Evolutionary conservation across 129 eudicot genomes (phyloP).

Genomic region (Flaveria ramosissima): DNA sequence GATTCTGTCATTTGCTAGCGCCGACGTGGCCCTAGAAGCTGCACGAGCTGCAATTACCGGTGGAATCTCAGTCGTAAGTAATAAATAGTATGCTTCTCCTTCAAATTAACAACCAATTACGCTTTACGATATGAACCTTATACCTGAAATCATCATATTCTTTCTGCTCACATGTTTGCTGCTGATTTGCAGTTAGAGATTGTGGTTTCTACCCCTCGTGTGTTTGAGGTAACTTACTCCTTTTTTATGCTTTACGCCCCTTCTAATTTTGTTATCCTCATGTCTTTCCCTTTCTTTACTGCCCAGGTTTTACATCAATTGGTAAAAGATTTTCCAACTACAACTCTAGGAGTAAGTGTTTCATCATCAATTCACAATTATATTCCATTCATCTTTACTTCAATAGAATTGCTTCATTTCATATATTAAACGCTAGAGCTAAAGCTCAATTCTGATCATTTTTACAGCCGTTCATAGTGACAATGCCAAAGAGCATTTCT

Average conservation of each 20-base stretch:
- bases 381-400: neutral
- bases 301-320: constrained; percentile 63
- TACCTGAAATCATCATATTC: too few species aligned
- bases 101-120: too few species aligned
- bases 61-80: constrained; percentile 77
- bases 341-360: constrained; percentile 70
- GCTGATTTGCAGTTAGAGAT: constrained; percentile 68
- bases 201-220: constrained; percentile 85
- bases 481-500: neutral
- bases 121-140: too few species aligned
- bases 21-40: constrained; percentile 81
- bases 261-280: constrained; percentile 4
- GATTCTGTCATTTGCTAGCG: constrained; percentile 40
- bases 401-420: constrained; percentile 6
- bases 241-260: neutral
- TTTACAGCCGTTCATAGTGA: neutral
- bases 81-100: neutral
- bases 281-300: constrained; percentile 3
- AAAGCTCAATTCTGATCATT: neutral
- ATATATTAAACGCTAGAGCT: constrained; percentile 1
- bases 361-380: neutral
- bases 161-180: constrained; percentile 16
- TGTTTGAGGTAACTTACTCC: constrained; percentile 66
- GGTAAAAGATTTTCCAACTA: constrained; percentile 61
- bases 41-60: constrained; percentile 77